phyloP scores from a whole-genome alignment of 495 filamentous ascomycete genomes.

The Penicillium mononematosum region DNA sequence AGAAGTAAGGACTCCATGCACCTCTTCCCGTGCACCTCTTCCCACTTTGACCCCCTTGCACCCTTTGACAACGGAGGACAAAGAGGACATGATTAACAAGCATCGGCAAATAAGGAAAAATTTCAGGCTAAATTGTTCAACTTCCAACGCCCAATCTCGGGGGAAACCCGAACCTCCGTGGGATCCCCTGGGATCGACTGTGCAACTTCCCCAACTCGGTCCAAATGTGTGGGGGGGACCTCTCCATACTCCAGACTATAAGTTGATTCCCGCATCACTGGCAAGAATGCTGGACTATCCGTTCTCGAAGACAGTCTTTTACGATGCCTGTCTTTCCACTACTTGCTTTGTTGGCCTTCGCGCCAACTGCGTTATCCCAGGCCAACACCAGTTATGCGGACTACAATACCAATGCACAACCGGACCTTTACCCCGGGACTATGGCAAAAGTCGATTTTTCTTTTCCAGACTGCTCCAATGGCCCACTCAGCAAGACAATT shows the following conservation, averaged over 20 bases:
- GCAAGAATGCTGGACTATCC: background rate
- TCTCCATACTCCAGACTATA: background rate
- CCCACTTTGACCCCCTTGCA: background rate
- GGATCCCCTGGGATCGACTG: background rate
- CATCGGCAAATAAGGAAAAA: background rate
- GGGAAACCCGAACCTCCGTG: background rate
- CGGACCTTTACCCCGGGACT: slow-evolving; percentile 29
- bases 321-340: slow-evolving; percentile 20
- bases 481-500: slow-evolving; percentile 33
- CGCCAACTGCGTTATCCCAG: slow-evolving; percentile 30
- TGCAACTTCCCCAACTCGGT: background rate
- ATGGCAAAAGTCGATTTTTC: slow-evolving; percentile 22
- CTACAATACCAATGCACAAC: slow-evolving; percentile 34
- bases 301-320: background rate
- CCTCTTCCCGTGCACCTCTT: background rate
- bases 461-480: slow-evolving; percentile 38
- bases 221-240: background rate
- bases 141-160: background rate
- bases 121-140: background rate
- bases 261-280: slow-evolving; percentile 8
- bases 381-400: slow-evolving; percentile 33
- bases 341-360: slow-evolving; percentile 29
- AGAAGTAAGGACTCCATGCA: background rate
- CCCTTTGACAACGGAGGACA: background rate
- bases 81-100: background rate